phyloP scores from a whole-genome alignment of 441 rosid genomes.

The Corymbia calophylla region DNA sequence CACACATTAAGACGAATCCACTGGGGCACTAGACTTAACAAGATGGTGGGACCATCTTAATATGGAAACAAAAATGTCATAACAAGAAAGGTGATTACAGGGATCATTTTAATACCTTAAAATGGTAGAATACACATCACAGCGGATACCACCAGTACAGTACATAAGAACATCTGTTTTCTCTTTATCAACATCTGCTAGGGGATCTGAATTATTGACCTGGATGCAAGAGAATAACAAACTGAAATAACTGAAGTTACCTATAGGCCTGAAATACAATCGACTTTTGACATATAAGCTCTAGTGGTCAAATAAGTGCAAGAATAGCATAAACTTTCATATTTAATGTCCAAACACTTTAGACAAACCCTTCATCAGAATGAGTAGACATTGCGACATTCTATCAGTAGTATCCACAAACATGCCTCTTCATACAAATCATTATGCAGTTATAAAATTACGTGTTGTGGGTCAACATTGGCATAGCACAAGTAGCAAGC shows the following conservation, averaged over 20 bases:
- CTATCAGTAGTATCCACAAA: background rate
- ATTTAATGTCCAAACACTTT: background rate
- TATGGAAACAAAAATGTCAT: background rate
- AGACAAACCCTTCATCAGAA: background rate
- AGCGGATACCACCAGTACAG: constrained; percentile 94
- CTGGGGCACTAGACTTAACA: background rate
- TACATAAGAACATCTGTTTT: constrained; percentile 74
- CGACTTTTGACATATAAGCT: background rate
- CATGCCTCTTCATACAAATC: background rate
- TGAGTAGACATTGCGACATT: background rate
- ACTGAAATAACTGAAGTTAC: background rate
- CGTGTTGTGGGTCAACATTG: background rate
- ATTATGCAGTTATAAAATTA: background rate
- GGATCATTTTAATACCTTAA: constrained; percentile 43
- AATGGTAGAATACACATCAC: constrained; percentile 85
- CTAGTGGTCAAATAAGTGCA: background rate
- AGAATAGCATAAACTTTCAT: background rate
- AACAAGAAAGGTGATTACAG: background rate
- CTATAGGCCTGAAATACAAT: background rate
- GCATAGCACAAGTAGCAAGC: background rate
- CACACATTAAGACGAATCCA: background rate
- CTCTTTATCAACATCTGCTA: constrained; percentile 58
- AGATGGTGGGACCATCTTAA: background rate
- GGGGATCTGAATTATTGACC: constrained; percentile 60
- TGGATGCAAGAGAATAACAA: constrained; percentile 10